Evolutionary conservation across 495 filamentous ascomycete genomes (phyloP).

Genomic region (Pyrenopolyporus hunteri): DNA sequence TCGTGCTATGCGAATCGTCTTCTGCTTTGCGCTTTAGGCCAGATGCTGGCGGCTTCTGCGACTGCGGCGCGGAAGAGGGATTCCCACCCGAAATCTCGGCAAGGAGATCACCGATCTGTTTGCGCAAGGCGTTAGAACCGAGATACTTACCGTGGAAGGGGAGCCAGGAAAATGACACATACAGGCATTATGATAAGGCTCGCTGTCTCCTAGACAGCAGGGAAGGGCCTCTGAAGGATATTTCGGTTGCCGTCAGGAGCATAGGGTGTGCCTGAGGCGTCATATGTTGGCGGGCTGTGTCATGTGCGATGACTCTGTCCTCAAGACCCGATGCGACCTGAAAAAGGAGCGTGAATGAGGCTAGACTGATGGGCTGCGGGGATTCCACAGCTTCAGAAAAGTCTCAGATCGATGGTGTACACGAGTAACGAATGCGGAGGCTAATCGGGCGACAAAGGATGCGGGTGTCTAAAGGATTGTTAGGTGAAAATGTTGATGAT

Average conservation of each 20-base stretch:
- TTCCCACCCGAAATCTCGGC: slow-evolving; percentile 61
- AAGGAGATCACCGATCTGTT: slow-evolving; percentile 59
- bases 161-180: slow-evolving; percentile 13
- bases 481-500: slow-evolving; percentile 19
- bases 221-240: slow-evolving; percentile 3
- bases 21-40: slow-evolving; percentile 60
- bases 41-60: slow-evolving; percentile 34
- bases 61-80: slow-evolving; percentile 44
- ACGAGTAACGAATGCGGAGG: slow-evolving; percentile 21
- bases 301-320: slow-evolving; percentile 31
- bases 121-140: slow-evolving; percentile 33
- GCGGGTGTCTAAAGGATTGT: slow-evolving; percentile 8
- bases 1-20: slow-evolving; percentile 43
- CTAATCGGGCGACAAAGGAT: slow-evolving; percentile 24
- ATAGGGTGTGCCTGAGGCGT: slow-evolving; percentile 33
- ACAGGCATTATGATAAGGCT: slow-evolving; percentile 41
- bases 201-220: slow-evolving; percentile 11
- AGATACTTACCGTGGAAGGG: slow-evolving; percentile 9
- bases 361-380: not conserved
- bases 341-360: slow-evolving; percentile 15
- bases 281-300: slow-evolving; percentile 35
- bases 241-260: slow-evolving; percentile 37
- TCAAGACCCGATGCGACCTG: slow-evolving; percentile 25
- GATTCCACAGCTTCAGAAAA: not conserved
- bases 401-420: not conserved